Base-by-base conservation (phyloP, 169 alveolate species). In the Neospora caninum region DNA sequence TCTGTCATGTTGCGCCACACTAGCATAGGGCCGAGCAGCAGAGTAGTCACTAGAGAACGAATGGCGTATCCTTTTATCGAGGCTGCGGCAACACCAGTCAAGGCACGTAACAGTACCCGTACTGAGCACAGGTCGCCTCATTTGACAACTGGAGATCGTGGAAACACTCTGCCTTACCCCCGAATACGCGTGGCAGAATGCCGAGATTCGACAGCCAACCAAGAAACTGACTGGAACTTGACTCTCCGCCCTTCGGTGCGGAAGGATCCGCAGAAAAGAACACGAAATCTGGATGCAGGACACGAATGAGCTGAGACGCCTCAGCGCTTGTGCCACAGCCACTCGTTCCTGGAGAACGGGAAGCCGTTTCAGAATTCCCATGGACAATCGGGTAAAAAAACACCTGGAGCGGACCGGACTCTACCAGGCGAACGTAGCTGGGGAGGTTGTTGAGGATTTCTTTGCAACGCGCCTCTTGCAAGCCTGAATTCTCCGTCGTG, bases 241-340 rank as follows among this genome's bases (percentile, higher is more conserved):
- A 16, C 34, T 27, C 73, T 27, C 34, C 73, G 7, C 34, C 25
- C 25, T 27, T 16, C 34, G 7, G 4, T 64, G 73, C 42, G 20
- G 39, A 16, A 20, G 86, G 86, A 78, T 78, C 86, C 45, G 45
- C 89, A 29, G 39, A 38, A 36, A 82, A 38, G 39, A 82, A 82
- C 53, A 82, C 89, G 64, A 29, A 29, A 20, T 39, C 53, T 22
- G 89, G 89, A 27, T 18, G 43, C 69, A 82, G 7, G 41, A 82
- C n/a, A 6, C 89, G 89, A 82, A 82, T 82, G 67, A 82, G 89
- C 67, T 82, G 89, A 4, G 89, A 22, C 2, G 64, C 89, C 64
- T 82, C 89, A 2, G n/a, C 9, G 64, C 89, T 82, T 22, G 41
- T 82, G 6, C 89, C 89, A 49, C 89, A 82, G 89, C 67, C 89